Evolutionary conservation across 345 rosid species (phyloP), one percentile per base, ranked within the genome.

Genomic region (Anacardium occidentale): DNA sequence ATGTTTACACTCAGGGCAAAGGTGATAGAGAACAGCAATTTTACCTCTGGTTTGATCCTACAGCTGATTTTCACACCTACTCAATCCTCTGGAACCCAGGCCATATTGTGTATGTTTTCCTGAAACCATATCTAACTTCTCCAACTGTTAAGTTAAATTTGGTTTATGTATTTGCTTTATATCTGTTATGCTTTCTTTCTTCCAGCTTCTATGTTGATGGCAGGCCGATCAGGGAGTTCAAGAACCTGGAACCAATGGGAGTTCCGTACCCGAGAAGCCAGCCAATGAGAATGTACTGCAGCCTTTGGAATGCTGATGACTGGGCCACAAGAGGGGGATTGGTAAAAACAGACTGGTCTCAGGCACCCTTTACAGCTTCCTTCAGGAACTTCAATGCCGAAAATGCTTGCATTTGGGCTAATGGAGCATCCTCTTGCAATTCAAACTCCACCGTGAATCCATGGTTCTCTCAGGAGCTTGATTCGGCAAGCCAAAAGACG

Each of bases 11-110:
- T 63, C 87, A 87, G 72, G 94, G 94, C 3, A 86, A 87, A 75
- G 97, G 94, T 69, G 77, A 82, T 68, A 83, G 87, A 70, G 92
- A 91, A 77, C 92, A 91, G 58, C 97, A 91, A 26, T 91, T 89
- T 64, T 70, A 86, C 71, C 84, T 91, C 24, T 90, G 91, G 91
- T 88, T 88, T 62, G 91, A 90, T 40, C 96, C 91, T 9, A 87
- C 89, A 3, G 77, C 87, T 34, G 84, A 81, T 75, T 91, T 87
- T 68, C 94, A 89, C 81, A 91, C 94, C 15, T 91, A 91, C 66
- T 82, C 94, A 53, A 83, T 87, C 29, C 79, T 89, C 18, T 85
- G 96, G 93, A 91, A 87, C 67, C 88, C 86, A 40, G 69, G 74
- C 1, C 86, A 71, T 44, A 82, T 89, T 40, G 75, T 83, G 96